Percentiles rank a stretch among this genome's conserved stretches.
These are phyloP conservation scores for Lizanozyma gosingica DNA, from an alignment of 1,139 yeast species.

Conservation along the genomic window DNA sequence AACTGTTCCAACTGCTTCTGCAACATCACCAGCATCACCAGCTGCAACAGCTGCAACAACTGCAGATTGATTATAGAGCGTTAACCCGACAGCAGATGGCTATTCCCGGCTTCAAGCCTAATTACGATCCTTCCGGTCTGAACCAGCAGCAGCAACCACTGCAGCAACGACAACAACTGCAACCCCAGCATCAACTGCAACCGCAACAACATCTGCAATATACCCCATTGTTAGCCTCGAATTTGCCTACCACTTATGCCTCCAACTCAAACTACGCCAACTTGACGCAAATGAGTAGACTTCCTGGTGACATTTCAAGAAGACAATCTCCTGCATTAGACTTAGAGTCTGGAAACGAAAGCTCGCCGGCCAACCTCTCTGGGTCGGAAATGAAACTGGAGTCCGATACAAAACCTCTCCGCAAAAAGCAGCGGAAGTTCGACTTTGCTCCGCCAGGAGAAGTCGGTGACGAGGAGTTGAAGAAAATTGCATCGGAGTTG, in stretches of 20 bases:
- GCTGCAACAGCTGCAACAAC: slow-evolving; percentile 7
- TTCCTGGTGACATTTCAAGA: background rate
- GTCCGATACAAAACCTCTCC: slow-evolving; percentile 7
- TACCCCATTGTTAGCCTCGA: slow-evolving; percentile 1
- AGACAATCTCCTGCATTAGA: background rate
- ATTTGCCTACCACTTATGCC: slow-evolving; percentile 4
- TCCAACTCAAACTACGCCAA: slow-evolving; percentile 3
- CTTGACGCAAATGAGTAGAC: background rate
- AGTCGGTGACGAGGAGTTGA: slow-evolving; percentile 39
- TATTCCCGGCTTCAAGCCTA: background rate
- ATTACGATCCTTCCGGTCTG: background rate
- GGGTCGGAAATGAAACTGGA: background rate
- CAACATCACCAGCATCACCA: slow-evolving; percentile 4
- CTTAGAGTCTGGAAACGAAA: background rate
- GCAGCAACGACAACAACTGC: slow-evolving; percentile 4
- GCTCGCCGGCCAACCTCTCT: background rate
- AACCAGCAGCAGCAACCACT: slow-evolving; percentile 7
- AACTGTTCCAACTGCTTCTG: slow-evolving; percentile 1
- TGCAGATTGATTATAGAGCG: background rate
- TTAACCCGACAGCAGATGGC: background rate
- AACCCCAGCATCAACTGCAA: slow-evolving; percentile 8
- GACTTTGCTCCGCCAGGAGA: slow-evolving; percentile 34
- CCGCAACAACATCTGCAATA: slow-evolving; percentile 2
- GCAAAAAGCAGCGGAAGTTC: slow-evolving; percentile 23
- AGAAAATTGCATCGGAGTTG: slow-evolving; percentile 37